Evolutionary conservation across 2,329 filamentous ascomycete genomes (phyloP).

Genomic region (Aspergillus transmontanensis): DNA sequence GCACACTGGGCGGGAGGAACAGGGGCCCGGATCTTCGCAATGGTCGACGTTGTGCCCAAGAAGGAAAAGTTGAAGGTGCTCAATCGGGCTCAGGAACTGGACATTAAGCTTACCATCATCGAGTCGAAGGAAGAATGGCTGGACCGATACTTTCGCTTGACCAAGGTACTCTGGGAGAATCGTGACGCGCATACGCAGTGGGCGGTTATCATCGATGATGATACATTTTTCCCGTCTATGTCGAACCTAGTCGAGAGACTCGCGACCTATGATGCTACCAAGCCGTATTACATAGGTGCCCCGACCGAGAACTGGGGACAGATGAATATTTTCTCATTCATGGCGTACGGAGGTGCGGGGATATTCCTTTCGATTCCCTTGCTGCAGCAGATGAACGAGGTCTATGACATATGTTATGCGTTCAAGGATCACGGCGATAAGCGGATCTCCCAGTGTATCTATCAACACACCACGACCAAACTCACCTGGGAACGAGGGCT

Average conservation of each 20-base stretch:
- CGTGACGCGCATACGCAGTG: conserved; percentile 47
- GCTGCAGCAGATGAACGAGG: conserved; percentile 47
- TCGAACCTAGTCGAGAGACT: conserved; percentile 51
- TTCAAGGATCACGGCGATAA: conserved; percentile 51
- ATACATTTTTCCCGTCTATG: conserved; percentile 62
- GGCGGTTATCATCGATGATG: conserved; percentile 60
- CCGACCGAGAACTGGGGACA: conserved; percentile 56
- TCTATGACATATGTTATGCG: conserved; percentile 52
- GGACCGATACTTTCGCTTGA: conserved; percentile 57
- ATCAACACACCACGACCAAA: conserved; percentile 52
- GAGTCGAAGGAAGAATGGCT: conserved; percentile 22
- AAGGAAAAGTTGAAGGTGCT: conserved; percentile 20
- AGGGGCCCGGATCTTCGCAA: conserved; percentile 51
- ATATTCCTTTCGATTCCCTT: conserved; percentile 57
- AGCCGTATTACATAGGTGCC: conserved; percentile 56
- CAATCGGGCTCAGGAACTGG: conserved; percentile 26
- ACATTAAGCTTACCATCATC: conserved; percentile 41
- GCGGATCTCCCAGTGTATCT: conserved; percentile 57
- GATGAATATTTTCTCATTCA: conserved; percentile 52
- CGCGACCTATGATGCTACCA: conserved; percentile 46
- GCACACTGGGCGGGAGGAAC: conserved; percentile 55
- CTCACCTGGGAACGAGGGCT: conserved; percentile 55
- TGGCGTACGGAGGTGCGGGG: conserved; percentile 62
- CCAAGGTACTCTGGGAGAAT: conserved; percentile 46
- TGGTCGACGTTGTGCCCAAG: conserved; percentile 41